Evolutionary conservation across 1,284 basidiomycete species (phyloP).

Genomic region (Apiotrichum montevideense): DNA sequence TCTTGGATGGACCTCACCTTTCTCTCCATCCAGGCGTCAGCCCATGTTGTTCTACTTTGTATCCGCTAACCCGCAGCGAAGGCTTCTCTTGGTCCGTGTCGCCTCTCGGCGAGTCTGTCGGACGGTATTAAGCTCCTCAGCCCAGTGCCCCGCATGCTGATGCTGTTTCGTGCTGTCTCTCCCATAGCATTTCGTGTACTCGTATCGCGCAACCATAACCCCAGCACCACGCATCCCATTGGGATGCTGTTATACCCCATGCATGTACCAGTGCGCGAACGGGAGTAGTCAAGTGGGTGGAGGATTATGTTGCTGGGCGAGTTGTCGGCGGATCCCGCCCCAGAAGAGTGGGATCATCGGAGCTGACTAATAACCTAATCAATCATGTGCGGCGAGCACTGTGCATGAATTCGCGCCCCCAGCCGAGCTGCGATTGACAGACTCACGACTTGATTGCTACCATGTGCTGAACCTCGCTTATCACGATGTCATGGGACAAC

Average conservation of each 20-base stretch:
- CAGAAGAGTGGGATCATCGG: too few relatives aligned
- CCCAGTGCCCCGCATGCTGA: neutral
- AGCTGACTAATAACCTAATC: too few relatives aligned
- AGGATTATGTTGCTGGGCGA: neutral
- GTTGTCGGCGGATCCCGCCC: neutral
- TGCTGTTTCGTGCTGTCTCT: neutral
- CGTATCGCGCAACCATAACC: neutral
- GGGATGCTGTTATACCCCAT: slow-evolving; percentile 1
- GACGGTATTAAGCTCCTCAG: slow-evolving; percentile 27
- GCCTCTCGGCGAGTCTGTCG: slow-evolving; percentile 45
- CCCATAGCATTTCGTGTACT: neutral
- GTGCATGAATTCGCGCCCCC: too few relatives aligned
- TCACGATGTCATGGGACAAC: too few relatives aligned
- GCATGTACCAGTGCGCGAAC: slow-evolving; percentile 2
- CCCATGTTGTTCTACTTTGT: too few relatives aligned
- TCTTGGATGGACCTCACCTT: slow-evolving; percentile 10
- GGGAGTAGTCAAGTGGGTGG: neutral
- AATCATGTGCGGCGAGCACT: too few relatives aligned
- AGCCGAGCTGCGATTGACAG: too few relatives aligned
- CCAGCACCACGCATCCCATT: neutral
- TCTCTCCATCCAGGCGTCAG: neutral
- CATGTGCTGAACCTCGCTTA: too few relatives aligned
- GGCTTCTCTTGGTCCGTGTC: slow-evolving; percentile 48
- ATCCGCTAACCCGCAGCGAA: slow-evolving; percentile 23
- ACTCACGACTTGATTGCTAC: too few relatives aligned